These are phyloP conservation scores for Teunomyces funiuensis DNA, from an alignment of 805 yeast genomes.

Conservation along the genomic window DNA sequence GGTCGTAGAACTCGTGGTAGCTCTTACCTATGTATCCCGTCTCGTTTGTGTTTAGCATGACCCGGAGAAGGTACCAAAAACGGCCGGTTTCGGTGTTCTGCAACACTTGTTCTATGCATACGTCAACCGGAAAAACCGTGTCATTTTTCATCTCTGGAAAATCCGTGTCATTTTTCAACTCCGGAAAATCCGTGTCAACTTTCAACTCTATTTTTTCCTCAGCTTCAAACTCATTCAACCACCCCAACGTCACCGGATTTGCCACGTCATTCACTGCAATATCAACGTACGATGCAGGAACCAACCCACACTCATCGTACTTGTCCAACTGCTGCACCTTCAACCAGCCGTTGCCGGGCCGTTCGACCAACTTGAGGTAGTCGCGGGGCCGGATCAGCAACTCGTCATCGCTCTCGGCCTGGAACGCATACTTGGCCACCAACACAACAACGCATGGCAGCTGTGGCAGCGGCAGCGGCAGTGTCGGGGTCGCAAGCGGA, in stretches of 20 bases:
- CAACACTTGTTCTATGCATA: constrained; percentile 27
- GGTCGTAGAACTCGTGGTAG: constrained; percentile 38
- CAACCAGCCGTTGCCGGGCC: constrained; percentile 44
- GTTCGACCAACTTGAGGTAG: constrained; percentile 30
- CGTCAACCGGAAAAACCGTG: constrained; percentile 9
- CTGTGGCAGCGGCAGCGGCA: constrained; percentile 12
- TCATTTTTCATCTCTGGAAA: background rate
- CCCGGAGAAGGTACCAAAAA: constrained; percentile 35
- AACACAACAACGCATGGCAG: constrained; percentile 24
- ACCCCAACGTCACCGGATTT: constrained; percentile 31
- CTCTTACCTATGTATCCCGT: constrained; percentile 26
- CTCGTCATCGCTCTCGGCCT: constrained; percentile 27
- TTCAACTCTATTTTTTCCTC: background rate
- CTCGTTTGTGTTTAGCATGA: constrained; percentile 24
- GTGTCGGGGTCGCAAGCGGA: no score
- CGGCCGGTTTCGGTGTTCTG: constrained; percentile 19
- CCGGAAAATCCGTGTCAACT: background rate
- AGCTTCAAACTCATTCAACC: constrained; percentile 26
- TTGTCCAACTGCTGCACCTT: constrained; percentile 29
- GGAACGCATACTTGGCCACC: constrained; percentile 31
- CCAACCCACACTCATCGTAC: constrained; percentile 24
- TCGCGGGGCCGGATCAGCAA: constrained; percentile 27
- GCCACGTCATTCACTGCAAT: constrained; percentile 38
- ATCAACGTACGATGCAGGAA: constrained; percentile 41
- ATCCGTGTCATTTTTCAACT: background rate